Percentiles rank a stretch among this genome's conserved stretches.
These are phyloP conservation scores for Parasarocladium wereldwijsianum DNA, from an alignment of 2,329 filamentous ascomycete genomes.

Conservation along the genomic window DNA sequence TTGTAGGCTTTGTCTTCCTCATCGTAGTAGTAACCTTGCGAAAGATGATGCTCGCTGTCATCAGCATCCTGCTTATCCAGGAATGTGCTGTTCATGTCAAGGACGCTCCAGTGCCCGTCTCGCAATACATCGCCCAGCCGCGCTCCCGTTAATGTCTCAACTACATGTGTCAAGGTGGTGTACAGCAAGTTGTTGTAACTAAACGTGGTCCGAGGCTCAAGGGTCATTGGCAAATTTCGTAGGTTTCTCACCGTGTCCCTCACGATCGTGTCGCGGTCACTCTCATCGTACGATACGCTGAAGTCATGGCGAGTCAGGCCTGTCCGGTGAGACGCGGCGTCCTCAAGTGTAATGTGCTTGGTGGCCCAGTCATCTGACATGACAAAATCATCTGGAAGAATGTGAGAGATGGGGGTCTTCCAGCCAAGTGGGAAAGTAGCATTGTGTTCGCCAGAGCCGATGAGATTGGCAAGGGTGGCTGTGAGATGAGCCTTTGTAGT, in stretches of 20 bases:
- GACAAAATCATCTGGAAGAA: slow-evolving; percentile 38
- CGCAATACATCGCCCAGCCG: slow-evolving; percentile 25
- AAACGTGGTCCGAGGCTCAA: slow-evolving; percentile 27
- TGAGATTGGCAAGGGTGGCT: slow-evolving; percentile 31
- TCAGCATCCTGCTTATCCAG: slow-evolving; percentile 14
- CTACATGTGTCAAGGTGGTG: slow-evolving; percentile 25
- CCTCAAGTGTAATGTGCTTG: slow-evolving; percentile 34
- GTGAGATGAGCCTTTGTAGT: slow-evolving; percentile 41
- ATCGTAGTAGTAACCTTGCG: slow-evolving; percentile 26
- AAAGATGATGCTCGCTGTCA: slow-evolving; percentile 15
- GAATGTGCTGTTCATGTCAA: slow-evolving; percentile 30
- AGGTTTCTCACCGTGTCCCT: slow-evolving; percentile 25
- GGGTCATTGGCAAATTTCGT: slow-evolving; percentile 26
- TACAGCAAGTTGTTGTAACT: slow-evolving; percentile 39
- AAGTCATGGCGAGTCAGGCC: slow-evolving; percentile 30
- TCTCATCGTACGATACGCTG: slow-evolving; percentile 9
- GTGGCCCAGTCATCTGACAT: slow-evolving; percentile 30
- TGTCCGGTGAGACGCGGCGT: slow-evolving; percentile 28
- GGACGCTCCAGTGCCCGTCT: slow-evolving; percentile 25
- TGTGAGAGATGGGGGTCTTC: slow-evolving; percentile 27
- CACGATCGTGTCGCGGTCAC: slow-evolving; percentile 16
- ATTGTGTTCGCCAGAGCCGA: slow-evolving; percentile 24
- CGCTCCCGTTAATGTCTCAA: slow-evolving; percentile 25
- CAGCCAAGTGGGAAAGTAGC: slow-evolving; percentile 21
- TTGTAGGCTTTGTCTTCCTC: slow-evolving; percentile 10